Evolutionary conservation across 106 monocot species (phyloP).

Genomic region (Acorus gramineus): DNA sequence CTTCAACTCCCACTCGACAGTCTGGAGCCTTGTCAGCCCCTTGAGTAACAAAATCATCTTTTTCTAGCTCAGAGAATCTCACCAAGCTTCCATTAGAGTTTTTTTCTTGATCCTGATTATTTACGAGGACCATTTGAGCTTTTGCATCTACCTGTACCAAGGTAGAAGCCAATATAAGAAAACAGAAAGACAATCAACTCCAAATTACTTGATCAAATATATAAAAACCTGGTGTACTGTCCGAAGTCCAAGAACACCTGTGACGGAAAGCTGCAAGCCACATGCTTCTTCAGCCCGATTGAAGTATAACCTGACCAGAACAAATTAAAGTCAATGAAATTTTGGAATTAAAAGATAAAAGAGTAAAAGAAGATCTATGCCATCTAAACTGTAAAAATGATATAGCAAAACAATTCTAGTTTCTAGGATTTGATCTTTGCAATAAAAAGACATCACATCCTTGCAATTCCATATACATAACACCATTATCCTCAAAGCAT

Average conservation of each 20-base stretch:
- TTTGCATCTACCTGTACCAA: constrained; percentile 67
- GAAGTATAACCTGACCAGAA: constrained; percentile 50
- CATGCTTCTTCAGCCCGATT: constrained; percentile 51
- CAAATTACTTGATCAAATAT: not conserved
- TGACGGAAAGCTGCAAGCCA: constrained; percentile 59
- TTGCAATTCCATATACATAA: too few relatives aligned
- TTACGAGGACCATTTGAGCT: constrained; percentile 77
- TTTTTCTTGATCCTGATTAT: constrained; percentile 30
- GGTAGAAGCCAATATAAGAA: not conserved
- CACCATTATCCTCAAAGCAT: too few relatives aligned
- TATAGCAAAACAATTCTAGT: too few relatives aligned
- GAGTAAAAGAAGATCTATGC: too few relatives aligned
- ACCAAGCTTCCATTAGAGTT: constrained; percentile 5
- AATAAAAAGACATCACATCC: too few relatives aligned
- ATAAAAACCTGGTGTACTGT: constrained; percentile 77
- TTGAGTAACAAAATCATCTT: constrained; percentile 5
- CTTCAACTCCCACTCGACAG: constrained; percentile 23
- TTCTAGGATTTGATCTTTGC: too few relatives aligned
- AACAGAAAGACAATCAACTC: not conserved
- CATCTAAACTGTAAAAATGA: too few relatives aligned
- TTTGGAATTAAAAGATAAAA: not conserved
- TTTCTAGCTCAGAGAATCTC: constrained; percentile 8
- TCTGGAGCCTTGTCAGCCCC: constrained; percentile 7
- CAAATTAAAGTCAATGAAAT: not conserved
- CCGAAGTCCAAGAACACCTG: constrained; percentile 80